Base-by-base conservation (phyloP, 306 rosid species). In the Castanopsis chinensis region DNA sequence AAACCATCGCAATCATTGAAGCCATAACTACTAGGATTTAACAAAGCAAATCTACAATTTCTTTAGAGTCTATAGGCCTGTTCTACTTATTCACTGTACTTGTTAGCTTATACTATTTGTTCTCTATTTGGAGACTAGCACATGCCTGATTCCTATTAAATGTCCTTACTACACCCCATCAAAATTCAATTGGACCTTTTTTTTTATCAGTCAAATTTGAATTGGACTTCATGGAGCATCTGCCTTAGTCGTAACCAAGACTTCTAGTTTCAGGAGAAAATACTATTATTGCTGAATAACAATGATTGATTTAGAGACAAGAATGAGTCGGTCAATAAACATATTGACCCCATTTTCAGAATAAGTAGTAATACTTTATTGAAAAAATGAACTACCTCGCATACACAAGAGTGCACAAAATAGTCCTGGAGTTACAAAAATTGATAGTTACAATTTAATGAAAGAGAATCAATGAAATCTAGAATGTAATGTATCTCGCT, bases 1-100 rank as follows among this genome's bases (percentile, higher is more conserved):
- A 75, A 64, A 54, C 80, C 12, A 71, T 32, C 8, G 9, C 67
- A 53, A 72, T 49, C 60, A 69, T 72, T 54, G 76, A 54, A 67
- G 8, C 53, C 18, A 70, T 57, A 80, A 54, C 15, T 27, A 67
- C 52, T 56, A 67, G 53, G 53, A 18, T 10, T 67, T 59, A 55
- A 37, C 28, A 25, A 68, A 19, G 28, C 25, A 33, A 68, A 68
- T 68, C 27, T 35, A 19, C 52, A 60, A 4, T n/a, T 18, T 30
- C 41, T 65, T 32, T 18, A 20, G 6, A 8, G 11, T 65, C 71
- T 32, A 33, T 20, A 18, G 32, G 51, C 23, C 17, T 65, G 71
- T 15, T 65, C 43, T 17, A 32, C 14, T 65, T 33, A 65, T 32
- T 13, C 41, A 65, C 21, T 0, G 3, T 5, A 65, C 49, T 8